phyloP scores from a whole-genome alignment of 108 stramenopile species.

The Epipyxis sp. region DNA sequence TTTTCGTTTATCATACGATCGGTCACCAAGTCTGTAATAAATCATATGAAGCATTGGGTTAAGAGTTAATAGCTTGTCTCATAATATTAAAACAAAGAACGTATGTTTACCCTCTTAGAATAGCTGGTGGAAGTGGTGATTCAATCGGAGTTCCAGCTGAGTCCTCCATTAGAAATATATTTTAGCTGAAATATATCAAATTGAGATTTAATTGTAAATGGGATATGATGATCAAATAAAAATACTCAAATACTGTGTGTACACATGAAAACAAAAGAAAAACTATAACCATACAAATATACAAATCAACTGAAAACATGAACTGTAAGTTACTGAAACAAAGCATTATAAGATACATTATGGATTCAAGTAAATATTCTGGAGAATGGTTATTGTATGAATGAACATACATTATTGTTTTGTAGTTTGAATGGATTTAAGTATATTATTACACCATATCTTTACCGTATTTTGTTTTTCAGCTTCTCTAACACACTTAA shows the following conservation, averaged over 20 bases:
- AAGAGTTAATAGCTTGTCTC: slow-evolving; percentile 35
- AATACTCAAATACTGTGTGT: background rate
- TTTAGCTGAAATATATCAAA: background rate
- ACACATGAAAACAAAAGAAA: background rate
- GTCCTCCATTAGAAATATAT: background rate
- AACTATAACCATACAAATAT: background rate
- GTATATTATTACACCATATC: too few relatives aligned
- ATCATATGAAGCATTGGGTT: slow-evolving; percentile 68
- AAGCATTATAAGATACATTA: background rate
- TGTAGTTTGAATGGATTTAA: too few relatives aligned
- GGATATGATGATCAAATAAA: background rate
- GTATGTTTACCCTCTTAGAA: slow-evolving; percentile 12
- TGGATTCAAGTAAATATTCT: too few relatives aligned
- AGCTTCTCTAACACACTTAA: too few relatives aligned
- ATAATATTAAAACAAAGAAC: background rate
- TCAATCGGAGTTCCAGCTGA: background rate
- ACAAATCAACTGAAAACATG: background rate
- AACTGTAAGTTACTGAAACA: background rate
- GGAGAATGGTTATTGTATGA: too few relatives aligned
- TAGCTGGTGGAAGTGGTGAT: slow-evolving; percentile 27
- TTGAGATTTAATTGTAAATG: background rate
- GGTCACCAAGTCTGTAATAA: slow-evolving; percentile 78
- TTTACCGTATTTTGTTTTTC: too few relatives aligned
- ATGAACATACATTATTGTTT: too few relatives aligned
- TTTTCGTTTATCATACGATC: slow-evolving; percentile 98